phyloP scores from a whole-genome alignment of 73 alveolate species.

The Stentor coeruleus region DNA sequence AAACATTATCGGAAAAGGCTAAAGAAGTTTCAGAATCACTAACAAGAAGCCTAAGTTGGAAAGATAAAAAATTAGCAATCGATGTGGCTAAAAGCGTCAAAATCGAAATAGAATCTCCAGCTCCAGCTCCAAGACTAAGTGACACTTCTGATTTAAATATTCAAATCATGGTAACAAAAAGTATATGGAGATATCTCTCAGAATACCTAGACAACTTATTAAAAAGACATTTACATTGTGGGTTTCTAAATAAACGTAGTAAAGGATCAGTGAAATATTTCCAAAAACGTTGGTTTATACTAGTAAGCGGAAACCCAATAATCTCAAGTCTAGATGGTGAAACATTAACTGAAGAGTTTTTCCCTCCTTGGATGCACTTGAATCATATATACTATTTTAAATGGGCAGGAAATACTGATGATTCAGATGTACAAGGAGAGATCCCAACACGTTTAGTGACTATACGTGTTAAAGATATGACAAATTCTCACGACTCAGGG shows the following conservation, averaged over 20 bases:
- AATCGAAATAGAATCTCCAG: conserved; percentile 31
- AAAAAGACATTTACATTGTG: conserved; percentile 58
- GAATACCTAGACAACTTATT: conserved; percentile 39
- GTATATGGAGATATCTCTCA: conserved; percentile 53
- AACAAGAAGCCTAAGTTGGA: conserved; percentile 28
- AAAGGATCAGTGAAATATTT: conserved; percentile 64
- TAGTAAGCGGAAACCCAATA: conserved; percentile 68
- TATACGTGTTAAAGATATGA: conserved; percentile 64
- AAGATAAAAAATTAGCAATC: conserved; percentile 24
- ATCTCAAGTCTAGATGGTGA: conserved; percentile 55
- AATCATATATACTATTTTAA: conserved; percentile 60
- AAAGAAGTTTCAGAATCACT: conserved; percentile 35
- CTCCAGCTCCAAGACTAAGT: conserved; percentile 25
- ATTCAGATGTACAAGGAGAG: conserved; percentile 57
- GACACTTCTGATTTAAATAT: conserved; percentile 34
- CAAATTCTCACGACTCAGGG: conserved; percentile 66
- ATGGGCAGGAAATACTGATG: conserved; percentile 44
- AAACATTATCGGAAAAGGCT: conserved; percentile 29
- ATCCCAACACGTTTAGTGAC: conserved; percentile 29
- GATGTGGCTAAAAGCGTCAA: conserved; percentile 34
- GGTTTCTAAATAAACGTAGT: conserved; percentile 72
- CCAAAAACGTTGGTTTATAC: conserved; percentile 67
- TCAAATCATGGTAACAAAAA: conserved; percentile 43
- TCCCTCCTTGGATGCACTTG: conserved; percentile 78
- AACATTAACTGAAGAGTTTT: conserved; percentile 46